Evolutionary conservation across 768 basidiomycete species (phyloP).

Genomic region (Boletellus emodensis): DNA sequence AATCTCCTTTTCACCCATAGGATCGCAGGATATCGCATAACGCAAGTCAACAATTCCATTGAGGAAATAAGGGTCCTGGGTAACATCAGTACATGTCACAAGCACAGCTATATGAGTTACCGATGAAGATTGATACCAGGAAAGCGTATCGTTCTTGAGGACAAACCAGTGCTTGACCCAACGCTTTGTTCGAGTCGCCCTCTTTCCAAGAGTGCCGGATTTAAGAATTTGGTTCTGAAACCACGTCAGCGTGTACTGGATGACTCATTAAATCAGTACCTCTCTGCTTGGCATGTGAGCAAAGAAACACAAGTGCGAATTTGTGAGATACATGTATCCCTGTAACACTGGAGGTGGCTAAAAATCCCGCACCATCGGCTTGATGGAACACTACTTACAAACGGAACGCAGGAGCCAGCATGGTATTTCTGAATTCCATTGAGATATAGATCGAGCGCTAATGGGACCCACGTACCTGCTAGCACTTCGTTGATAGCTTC

Average conservation of each 20-base stretch:
- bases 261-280: slow-evolving; percentile 39
- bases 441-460: background rate
- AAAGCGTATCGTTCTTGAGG: slow-evolving; percentile 91
- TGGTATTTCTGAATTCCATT: slow-evolving; percentile 65
- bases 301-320: slow-evolving; percentile 93
- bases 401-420: slow-evolving; percentile 92
- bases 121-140: slow-evolving; percentile 94
- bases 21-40: slow-evolving; percentile 88
- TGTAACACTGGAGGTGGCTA: slow-evolving; percentile 64
- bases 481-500: slow-evolving; percentile 80
- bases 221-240: slow-evolving; percentile 85
- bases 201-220: slow-evolving; percentile 86
- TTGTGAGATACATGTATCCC: slow-evolving; percentile 96
- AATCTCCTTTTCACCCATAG: slow-evolving; percentile 72
- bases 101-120: slow-evolving; percentile 40
- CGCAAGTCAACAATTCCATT: slow-evolving; percentile 94
- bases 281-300: slow-evolving; percentile 89
- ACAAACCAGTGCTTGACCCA: slow-evolving; percentile 97
- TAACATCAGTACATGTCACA: slow-evolving; percentile 3
- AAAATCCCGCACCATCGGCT: background rate
- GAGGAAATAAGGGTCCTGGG: slow-evolving; percentile 94
- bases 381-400: slow-evolving; percentile 49
- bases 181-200: slow-evolving; percentile 81
- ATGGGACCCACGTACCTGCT: slow-evolving; percentile 50
- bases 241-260: slow-evolving; percentile 9